Conservation (phyloP, 768 basidiomycete genomes). For the Agrocybe praecox region DNA sequence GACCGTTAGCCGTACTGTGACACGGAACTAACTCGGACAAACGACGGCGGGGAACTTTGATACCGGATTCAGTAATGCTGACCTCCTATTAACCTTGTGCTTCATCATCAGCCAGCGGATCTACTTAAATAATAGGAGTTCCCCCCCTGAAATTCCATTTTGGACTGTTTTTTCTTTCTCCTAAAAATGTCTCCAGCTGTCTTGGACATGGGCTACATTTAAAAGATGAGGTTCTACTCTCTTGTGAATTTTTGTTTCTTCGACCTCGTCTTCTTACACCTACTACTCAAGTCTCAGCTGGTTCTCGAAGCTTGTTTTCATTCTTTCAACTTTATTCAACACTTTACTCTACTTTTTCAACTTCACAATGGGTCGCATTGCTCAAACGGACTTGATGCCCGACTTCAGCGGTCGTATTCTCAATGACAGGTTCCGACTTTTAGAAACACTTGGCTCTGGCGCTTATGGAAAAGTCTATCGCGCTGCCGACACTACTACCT, state of each 20-base stretch:
- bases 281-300: slow-evolving; percentile 18
- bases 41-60: slow-evolving; percentile 3
- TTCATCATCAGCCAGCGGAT: background rate
- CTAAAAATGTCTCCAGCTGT: background rate
- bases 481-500: slow-evolving; percentile 52
- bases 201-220: background rate
- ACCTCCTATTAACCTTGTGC: background rate
- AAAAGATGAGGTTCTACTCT: background rate
- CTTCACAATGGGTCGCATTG: slow-evolving; percentile 41
- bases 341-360: slow-evolving; percentile 8
- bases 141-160: background rate
- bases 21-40: slow-evolving; percentile 17
- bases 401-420: slow-evolving; percentile 53
- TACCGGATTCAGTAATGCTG: background rate
- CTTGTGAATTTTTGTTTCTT: background rate
- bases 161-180: background rate
- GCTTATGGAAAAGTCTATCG: slow-evolving; percentile 80
- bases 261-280: slow-evolving; percentile 4
- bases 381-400: slow-evolving; percentile 46
- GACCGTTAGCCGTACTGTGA: slow-evolving; percentile 4
- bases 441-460: slow-evolving; percentile 69
- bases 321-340: slow-evolving; percentile 15
- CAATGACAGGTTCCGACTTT: slow-evolving; percentile 61
- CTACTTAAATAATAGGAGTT: background rate
- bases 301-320: slow-evolving; percentile 17